Conservation (phyloP, 306 rosid genomes). For the Sicyos edulis region DNA sequence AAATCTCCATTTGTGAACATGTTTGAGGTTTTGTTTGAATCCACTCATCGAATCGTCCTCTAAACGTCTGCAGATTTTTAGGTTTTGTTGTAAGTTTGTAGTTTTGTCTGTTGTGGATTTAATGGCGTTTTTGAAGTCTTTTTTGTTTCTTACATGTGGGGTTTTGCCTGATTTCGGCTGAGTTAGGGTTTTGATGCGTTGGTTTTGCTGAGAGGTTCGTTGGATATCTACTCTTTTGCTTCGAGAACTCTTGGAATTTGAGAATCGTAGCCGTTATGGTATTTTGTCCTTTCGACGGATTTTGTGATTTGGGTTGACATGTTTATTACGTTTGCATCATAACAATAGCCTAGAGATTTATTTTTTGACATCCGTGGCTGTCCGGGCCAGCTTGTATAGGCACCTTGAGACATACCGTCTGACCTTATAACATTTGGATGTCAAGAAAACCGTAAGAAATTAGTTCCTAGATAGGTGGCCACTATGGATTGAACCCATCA, state of each 20-base stretch:
- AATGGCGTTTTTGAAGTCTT: slow-evolving; percentile 1
- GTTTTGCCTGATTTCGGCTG: background rate
- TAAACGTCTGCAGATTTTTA: background rate
- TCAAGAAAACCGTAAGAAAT: too few relatives aligned
- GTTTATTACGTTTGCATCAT: background rate
- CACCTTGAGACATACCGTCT: too few relatives aligned
- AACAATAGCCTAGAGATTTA: too few relatives aligned
- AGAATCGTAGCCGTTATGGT: background rate
- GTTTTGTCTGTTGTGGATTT: background rate
- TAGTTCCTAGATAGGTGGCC: too few relatives aligned
- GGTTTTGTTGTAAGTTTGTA: background rate
- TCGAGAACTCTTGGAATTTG: too few relatives aligned
- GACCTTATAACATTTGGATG: too few relatives aligned
- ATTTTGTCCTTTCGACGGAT: background rate
- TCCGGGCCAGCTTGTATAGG: too few relatives aligned
- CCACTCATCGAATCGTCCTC: background rate
- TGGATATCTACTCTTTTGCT: too few relatives aligned
- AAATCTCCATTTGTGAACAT: background rate
- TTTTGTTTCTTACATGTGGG: background rate
- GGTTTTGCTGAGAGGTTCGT: background rate
- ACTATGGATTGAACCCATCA: too few relatives aligned
- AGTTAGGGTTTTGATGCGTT: slow-evolving; percentile 16
- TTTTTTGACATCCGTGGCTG: too few relatives aligned
- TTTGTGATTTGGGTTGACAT: background rate
- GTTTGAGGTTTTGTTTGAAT: background rate